Base-by-base conservation (phyloP, 2,329 filamentous ascomycete species). In the Colletotrichum sp. region DNA sequence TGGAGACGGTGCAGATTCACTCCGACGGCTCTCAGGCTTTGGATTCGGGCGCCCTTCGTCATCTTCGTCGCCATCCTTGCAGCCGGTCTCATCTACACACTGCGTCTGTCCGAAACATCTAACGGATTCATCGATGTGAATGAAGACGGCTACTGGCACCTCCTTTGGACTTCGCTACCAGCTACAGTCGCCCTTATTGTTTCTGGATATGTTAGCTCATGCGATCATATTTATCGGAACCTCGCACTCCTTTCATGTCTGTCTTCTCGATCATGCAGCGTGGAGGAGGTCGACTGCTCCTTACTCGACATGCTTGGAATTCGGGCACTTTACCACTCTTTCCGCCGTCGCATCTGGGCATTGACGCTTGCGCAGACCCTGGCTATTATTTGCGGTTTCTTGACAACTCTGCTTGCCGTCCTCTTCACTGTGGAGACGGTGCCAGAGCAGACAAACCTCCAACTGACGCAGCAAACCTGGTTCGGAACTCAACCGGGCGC, bases 161-260 rank as follows among this genome's bases (percentile, higher is more conserved):
- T 75, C 8, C 16, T 70, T 8, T 75, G 72, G 72, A 75, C 72
- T 8, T 75, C 72, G 8, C n/a, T 71, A 11, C 72, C 72, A 7
- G 68, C 72, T 6, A 13, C 59, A 11, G 36, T 75, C 7, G 68
- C 61, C 4, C 72, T 75, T 2, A 25, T 27, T 3, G 72, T 66
- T 4, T 71, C 39, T 6, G 29, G 27, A n/a, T 75, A 75, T 34
- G 59, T 66, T 16, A 75, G 49, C 30, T 71, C 72, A 3, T 71
- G 61, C 36, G 72, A 75, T 36, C 71, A 62, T 49, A 36, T 55
- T 1, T 71, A 65, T 22, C 12, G 72, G 2, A 49, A 65, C 11
- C 67, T 71, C 2, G 44, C 68, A n/a, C 52, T 29, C 9, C 12
- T 75, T 19, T 71, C 25, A 13, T 44, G n/a, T 13, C 68, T 75